A percentile compares a stretch with the other conserved stretches of the same genome.
Evolutionary conservation across 2,329 filamentous ascomycete genomes (phyloP).

Genomic region (Curvularia sp.): DNA sequence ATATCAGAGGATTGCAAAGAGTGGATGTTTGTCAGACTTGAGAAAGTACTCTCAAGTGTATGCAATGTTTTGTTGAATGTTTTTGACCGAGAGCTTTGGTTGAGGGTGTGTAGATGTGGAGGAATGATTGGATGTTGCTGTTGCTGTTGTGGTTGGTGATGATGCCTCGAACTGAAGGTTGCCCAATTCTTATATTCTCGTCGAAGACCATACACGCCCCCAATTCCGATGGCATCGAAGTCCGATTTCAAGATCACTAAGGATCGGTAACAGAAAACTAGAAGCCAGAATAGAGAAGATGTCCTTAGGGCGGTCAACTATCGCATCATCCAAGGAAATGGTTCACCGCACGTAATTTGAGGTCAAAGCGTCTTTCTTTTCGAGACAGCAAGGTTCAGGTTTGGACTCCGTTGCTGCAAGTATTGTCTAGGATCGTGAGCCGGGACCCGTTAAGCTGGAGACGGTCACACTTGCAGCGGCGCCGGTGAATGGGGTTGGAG

Average conservation of each 20-base stretch:
- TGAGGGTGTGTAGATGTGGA: not conserved
- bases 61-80: conserved; percentile 15
- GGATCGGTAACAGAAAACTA: conserved; percentile 32
- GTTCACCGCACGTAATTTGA: conserved; percentile 27
- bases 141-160: conserved; percentile 20
- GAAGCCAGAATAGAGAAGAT: conserved; percentile 31
- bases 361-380: conserved; percentile 31
- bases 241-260: conserved; percentile 27
- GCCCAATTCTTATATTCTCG: conserved; percentile 36
- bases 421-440: conserved; percentile 18
- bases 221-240: conserved; percentile 14
- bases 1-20: conserved; percentile 15
- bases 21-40: conserved; percentile 8
- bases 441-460: conserved; percentile 23
- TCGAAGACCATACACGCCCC: conserved; percentile 18
- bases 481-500: conserved; percentile 24
- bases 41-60: conserved; percentile 1
- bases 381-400: conserved; percentile 17
- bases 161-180: conserved; percentile 15
- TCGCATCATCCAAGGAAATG: conserved; percentile 35
- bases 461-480: conserved; percentile 29
- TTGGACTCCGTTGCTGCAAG: conserved; percentile 20
- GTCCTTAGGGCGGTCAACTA: conserved; percentile 34
- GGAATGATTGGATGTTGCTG: conserved; percentile 13
- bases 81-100: not conserved